Base-by-base conservation (phyloP, 148 eudicot species). In the Arbutus unedo region DNA sequence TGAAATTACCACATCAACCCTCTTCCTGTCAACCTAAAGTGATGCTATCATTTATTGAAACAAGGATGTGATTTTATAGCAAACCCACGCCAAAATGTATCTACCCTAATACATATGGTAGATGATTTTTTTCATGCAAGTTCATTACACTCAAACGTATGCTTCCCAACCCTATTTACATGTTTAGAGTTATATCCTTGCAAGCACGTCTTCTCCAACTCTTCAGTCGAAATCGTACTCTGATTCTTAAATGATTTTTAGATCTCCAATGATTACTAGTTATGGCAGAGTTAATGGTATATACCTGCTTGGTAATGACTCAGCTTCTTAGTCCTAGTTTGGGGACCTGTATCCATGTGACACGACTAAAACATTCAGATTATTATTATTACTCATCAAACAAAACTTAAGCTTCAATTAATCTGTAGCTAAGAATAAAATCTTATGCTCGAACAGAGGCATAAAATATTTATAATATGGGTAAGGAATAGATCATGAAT, bases 281-380 rank as follows among this genome's bases (percentile, higher is more conserved):
- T 21, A 56, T 38, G 45, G 19, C 14, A 77, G 66, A 77, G 67
- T 77, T 55, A 48, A 41, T 77, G 59, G 48, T 23, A 75, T 43
- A 70, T 38, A 85, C 88, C 83, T 88, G 74, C 62, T 85, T 90
- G 81, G 53, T 85, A 85, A 83, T 78, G 67, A 25, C 19, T 41
- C 21, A 88, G 82, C 74, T 76, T 48, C 23, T 86, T 86, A 68
- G 16, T 48, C 83, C 85, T 85, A 55, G 87, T 81, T 11, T 71
- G 18, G 15, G 87, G 86, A 82, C 81, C 51, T 64, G 78, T 19
- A 60, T 86, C 49, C 10, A 75, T 76, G 11, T 88, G 88, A 3
- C 88, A 87, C 6, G 81, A 88, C 88, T 15, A 64, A 9, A 49
- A 50, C 38, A 41, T 59, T n/a, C 45, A 51, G 45, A 23, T 13